Percentiles rank a stretch among this genome's conserved stretches.
Evolutionary conservation across 352 stramenopile genomes (phyloP).

Genomic region (Globisporangium emineosum): DNA sequence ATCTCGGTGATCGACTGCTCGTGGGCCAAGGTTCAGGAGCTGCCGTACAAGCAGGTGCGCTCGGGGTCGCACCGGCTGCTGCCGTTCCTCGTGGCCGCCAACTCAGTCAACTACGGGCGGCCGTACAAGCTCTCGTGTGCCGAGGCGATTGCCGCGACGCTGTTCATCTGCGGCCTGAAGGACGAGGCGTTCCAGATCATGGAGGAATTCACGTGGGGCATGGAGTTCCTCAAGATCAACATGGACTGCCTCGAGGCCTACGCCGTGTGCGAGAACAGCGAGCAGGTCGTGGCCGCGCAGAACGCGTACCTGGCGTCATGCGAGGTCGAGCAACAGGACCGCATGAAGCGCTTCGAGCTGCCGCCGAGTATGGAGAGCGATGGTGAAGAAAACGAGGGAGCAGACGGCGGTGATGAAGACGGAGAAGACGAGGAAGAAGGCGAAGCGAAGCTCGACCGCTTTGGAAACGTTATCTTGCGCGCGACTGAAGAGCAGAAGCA

Average conservation of each 20-base stretch:
- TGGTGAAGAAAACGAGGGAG: constrained; percentile 32
- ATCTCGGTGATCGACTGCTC: constrained; percentile 97
- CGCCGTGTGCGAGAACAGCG: constrained; percentile 61
- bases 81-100: constrained; percentile 97
- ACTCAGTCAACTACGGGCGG: constrained; percentile 98
- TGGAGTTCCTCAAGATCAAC: constrained; percentile 95
- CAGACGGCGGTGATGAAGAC: constrained; percentile 32
- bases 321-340: constrained; percentile 54
- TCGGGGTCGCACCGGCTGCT: constrained; percentile 94
- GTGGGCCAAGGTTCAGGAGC: constrained; percentile 95
- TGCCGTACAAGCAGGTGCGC: constrained; percentile 94
- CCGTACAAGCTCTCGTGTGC: constrained; percentile 96
- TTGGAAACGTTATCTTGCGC: constrained; percentile 5
- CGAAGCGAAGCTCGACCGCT: constrained; percentile 18
- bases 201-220: constrained; percentile 92
- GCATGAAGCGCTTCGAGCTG: constrained; percentile 49
- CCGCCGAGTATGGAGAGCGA: constrained; percentile 62
- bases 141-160: constrained; percentile 95
- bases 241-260: constrained; percentile 90
- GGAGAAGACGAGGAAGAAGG: constrained; percentile 14
- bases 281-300: constrained; percentile 71
- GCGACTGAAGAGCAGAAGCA: background rate
- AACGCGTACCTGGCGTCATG: constrained; percentile 68
- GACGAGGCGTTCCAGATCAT: constrained; percentile 89
- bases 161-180: constrained; percentile 96